Evolutionary conservation across 768 basidiomycete species (phyloP), one percentile per base, ranked within the genome.

Genomic region (Saitozyma sp.): DNA sequence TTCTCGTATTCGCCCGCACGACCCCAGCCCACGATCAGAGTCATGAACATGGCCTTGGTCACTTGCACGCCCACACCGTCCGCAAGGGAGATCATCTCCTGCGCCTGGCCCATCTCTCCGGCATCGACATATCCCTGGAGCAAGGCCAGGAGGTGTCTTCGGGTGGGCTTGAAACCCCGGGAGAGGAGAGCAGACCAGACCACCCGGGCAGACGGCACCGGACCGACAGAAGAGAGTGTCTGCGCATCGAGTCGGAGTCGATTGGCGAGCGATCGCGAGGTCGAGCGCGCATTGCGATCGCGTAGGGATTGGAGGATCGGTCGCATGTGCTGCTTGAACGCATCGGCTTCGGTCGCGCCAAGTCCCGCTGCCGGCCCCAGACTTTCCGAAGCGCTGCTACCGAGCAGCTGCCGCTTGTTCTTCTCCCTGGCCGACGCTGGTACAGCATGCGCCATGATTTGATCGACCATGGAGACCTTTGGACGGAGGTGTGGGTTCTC

Each of bases 81-180:
- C 13, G 45, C 45, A 46, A 46, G 45, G 13, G 11, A 11, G 2
- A 46, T 17, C 13, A 46, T 46, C 41, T 45, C 46, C 54, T 56
- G 41, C 54, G 73, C 70, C 42, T 71, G 53, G 16, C 53, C 39
- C 58, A 71, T 65, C 16, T 64, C 56, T 1, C 73, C 70, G 13
- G 66, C 62, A 17, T 62, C 56, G 10, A 68, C 59, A 55, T 74
- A 74, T 9, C 70, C 73, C 39, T 61, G 51, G 56, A 74, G 62
- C 9, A 74, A 46, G 16, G 70, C 68, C 10, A 65, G 45, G 41
- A 71, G 56, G 56, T 74, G 73, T 17, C 49, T 41, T 17, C 57
- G 50, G 17, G 62, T 54, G 13, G 73, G 73, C 29, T 59, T 50
- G 54, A 54, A 71, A 2, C 73, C 73, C 40, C 70, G 54, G 9